Evolutionary conservation across 2,329 filamentous ascomycete genomes (phyloP), one percentile per base, ranked within the genome.

Genomic region (Mycosphaerelloides madeirae): DNA sequence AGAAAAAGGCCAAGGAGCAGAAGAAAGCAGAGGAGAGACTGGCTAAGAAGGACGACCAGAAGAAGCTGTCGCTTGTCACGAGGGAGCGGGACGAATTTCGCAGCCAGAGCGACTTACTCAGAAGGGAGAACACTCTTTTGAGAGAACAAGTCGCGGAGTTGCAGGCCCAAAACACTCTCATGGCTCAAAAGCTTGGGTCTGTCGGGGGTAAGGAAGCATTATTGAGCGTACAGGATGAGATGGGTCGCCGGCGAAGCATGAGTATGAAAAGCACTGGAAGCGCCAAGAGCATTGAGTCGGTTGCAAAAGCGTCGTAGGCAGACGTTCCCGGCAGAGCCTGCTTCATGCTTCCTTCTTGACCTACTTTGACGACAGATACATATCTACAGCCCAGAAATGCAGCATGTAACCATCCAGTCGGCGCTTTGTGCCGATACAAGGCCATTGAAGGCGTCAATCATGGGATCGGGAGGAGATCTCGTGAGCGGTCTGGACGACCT

Each of bases 141-240:
- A 62, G 73, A 38, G 65, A 66, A 56, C 70, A 79, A 59, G 68
- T 81, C 48, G 71, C 70, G 22, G 73, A 74, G 29, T 55, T 82
- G 60, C 78, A 82, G 63, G 68, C 64, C 33, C 77, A 81, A 66
- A 81, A 81, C 59, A 77, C 74, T 12, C 64, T 59, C 28, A 57
- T 83, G 43, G 72, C 72, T 8, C 64, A 65, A 6, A 59, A 61
- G 35, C 41, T 77, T 40, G 41, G 60, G n/a, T 46, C 46, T n/a
- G 13, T 46, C 59, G 51, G 63, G 44, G 53, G 65, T 63, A 39
- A 59, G 59, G 46, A 56, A 50, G 50, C 49, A 19, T 52, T 59
- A 49, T 50, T 48, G 44, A 41, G 41, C n/a, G 34, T 58, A 3
- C 46, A 49, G 20, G 55, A 48, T 11, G 52, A 46, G 19, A 38